Percentiles rank a stretch among this genome's conserved stretches.
phyloP scores from a whole-genome alignment of 2,329 filamentous ascomycete species.

The Talaromyces islandicus region DNA sequence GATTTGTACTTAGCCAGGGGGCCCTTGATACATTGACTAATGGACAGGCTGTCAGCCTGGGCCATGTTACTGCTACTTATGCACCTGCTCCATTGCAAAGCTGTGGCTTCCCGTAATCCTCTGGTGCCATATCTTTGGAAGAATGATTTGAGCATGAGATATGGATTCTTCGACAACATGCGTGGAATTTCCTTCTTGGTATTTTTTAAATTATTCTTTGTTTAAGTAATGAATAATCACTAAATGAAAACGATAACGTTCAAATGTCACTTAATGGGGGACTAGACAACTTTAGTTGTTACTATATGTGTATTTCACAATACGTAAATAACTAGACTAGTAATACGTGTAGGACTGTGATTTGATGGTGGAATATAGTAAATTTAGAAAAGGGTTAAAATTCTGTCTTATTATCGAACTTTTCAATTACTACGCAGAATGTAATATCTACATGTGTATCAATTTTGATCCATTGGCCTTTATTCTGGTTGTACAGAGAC shows the following conservation, averaged over 20 bases:
- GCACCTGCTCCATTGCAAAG: constrained; percentile 14
- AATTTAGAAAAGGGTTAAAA: too few relatives aligned
- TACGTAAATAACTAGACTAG: background rate
- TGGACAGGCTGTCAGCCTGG: constrained; percentile 37
- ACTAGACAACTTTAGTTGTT: background rate
- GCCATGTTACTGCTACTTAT: constrained; percentile 34
- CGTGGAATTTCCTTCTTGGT: background rate
- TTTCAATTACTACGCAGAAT: too few relatives aligned
- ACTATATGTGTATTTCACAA: background rate
- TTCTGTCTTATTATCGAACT: too few relatives aligned
- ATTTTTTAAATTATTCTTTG: background rate
- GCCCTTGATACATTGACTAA: constrained; percentile 48
- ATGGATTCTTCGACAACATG: background rate
- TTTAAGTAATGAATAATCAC: background rate
- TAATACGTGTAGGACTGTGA: too few relatives aligned
- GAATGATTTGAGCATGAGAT: background rate
- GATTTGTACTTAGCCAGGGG: constrained; percentile 45
- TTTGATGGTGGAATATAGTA: background rate
- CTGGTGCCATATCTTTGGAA: background rate
- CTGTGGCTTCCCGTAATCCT: constrained; percentile 4
- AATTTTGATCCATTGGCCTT: too few relatives aligned
- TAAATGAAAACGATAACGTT: background rate
- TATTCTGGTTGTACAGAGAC: too few relatives aligned
- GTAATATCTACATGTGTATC: too few relatives aligned
- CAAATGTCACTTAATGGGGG: background rate